A percentile compares a stretch with the other conserved stretches of the same genome.
Conservation (phyloP, 192 early-diverging fungal genomes). For the Gorgonomyces haynaldii region DNA sequence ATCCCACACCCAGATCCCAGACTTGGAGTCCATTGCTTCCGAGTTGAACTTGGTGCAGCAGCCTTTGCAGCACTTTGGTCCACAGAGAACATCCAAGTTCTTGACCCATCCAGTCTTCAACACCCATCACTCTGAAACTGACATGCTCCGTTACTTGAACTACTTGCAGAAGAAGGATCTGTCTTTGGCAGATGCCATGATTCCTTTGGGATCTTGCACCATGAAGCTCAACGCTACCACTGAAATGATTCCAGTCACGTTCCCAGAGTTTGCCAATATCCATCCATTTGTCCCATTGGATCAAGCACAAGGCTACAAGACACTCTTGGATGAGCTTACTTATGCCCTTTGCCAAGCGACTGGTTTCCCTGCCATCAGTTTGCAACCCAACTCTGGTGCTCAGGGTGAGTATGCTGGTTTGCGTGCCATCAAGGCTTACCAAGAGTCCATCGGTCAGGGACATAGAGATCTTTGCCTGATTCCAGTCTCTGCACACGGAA, state of each 20-base stretch:
- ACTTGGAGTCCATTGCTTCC: conserved; percentile 15
- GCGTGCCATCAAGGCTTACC: conserved; percentile 87
- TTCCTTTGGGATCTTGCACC: conserved; percentile 95
- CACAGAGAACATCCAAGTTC: conserved; percentile 67
- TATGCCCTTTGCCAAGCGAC: conserved; percentile 83
- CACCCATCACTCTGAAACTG: conserved; percentile 93
- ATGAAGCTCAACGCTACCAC: conserved; percentile 99
- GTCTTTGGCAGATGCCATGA: conserved; percentile 98
- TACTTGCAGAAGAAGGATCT: conserved; percentile 95
- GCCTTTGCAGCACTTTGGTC: conserved; percentile 54
- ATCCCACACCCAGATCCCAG: conserved; percentile 33
- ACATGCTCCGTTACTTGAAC: conserved; percentile 94
- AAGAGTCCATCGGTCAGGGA: conserved; percentile 64
- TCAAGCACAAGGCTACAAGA: conserved; percentile 87
- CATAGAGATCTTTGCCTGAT: conserved; percentile 92
- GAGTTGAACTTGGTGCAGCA: conserved; percentile 2
- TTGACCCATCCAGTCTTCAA: conserved; percentile 91
- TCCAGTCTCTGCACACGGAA: conserved; percentile 97
- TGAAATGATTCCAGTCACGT: conserved; percentile 99
- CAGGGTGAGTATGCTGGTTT: conserved; percentile 99
- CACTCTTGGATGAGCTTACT: conserved; percentile 79
- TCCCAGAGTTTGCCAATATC: conserved; percentile 90
- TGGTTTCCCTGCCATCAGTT: conserved; percentile 82
- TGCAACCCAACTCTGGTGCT: conserved; percentile 98
- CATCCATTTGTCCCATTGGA: conserved; percentile 94